A percentile compares a stretch with the other conserved stretches of the same genome.
These are phyloP conservation scores for Metschnikowia anglica DNA, from an alignment of 805 yeast genomes.

Conservation along the genomic window DNA sequence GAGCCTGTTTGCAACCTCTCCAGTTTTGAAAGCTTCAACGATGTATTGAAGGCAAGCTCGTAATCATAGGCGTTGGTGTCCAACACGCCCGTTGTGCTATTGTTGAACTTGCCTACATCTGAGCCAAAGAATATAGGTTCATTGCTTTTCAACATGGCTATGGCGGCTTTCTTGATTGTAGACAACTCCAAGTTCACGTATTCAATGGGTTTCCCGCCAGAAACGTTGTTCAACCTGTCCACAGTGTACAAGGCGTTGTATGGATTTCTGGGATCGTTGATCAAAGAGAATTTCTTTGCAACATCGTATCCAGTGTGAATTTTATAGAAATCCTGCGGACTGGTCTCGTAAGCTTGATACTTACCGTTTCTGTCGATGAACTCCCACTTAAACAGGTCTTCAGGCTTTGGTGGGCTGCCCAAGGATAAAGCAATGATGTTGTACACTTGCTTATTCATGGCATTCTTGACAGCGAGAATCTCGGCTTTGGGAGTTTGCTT, in stretches of 20 bases:
- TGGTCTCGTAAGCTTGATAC: conserved; percentile 49
- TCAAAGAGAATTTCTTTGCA: conserved; percentile 57
- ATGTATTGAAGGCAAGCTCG: conserved; percentile 53
- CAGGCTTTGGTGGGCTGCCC: conserved; percentile 78
- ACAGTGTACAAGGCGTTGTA: conserved; percentile 64
- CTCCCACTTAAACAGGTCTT: conserved; percentile 70
- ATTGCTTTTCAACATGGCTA: conserved; percentile 65
- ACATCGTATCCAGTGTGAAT: conserved; percentile 54
- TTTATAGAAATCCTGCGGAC: conserved; percentile 65
- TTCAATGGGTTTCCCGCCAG: conserved; percentile 65
- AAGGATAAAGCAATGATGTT: conserved; percentile 64
- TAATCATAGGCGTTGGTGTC: conserved; percentile 71
- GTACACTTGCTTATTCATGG: conserved; percentile 61
- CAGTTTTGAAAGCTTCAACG: conserved; percentile 54
- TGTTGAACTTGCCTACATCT: conserved; percentile 79
- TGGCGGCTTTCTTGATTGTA: conserved; percentile 57
- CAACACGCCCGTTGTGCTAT: conserved; percentile 64
- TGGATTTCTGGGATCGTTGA: conserved; percentile 80
- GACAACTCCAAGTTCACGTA: conserved; percentile 69
- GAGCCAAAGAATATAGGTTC: conserved; percentile 87
- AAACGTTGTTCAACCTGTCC: conserved; percentile 71
- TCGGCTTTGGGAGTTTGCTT: conserved; percentile 41
- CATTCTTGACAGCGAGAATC: conserved; percentile 33
- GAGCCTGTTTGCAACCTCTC: conserved; percentile 70
- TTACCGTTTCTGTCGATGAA: conserved; percentile 70